Evolutionary conservation across 1,284 basidiomycete genomes (phyloP), one percentile per base, ranked within the genome.

Genomic region (Boletus semigastroideus): DNA sequence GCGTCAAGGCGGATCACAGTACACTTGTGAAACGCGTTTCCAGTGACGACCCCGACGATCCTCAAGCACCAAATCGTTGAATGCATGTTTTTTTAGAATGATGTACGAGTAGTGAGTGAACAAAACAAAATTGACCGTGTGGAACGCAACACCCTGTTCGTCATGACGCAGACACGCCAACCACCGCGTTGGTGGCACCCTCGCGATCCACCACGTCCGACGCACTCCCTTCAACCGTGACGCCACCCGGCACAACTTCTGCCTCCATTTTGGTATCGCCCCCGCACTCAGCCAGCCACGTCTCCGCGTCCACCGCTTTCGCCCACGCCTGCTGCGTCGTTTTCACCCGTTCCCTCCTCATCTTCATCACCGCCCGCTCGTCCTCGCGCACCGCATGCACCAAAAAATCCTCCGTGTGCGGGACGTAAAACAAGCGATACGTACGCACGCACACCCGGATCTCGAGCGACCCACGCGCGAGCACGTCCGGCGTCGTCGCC

Each of bases 391-490:
- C 14, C 37, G 53, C 17, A 5, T 20, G 64, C 33, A 79, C 79
- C 52, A 88, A 72, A 58, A 81, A 78, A 57, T 91, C 89, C 59
- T 89, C 89, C 36, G 86, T 84, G 19, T 74, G 69, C 1, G 89
- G 78, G 13, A 91, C 90, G 65, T 86, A 94, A 74, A 95, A 94
- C 50, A 94, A 74, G 27, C 87, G 79, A 66, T 94, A 94, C 25
- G 89, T 94, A 47, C 90, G 83, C 34, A 92, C 64, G n/a, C 64
- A 94, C 49, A 95, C 82, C 59, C 90, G 88, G 65, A 94, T 87
- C 65, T 92, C 88, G 17, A 94, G 78, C 4, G 78, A 76, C 36
- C 84, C 84, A 30, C 72, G 75, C 0, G 82, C 80, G 19, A 75
- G 59, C 25, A 82, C 73, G n/a, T 76, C 72, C 0, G 76, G 78